Evolutionary conservation across 805 yeast species (phyloP).

Genomic region (Candida suzukii): DNA sequence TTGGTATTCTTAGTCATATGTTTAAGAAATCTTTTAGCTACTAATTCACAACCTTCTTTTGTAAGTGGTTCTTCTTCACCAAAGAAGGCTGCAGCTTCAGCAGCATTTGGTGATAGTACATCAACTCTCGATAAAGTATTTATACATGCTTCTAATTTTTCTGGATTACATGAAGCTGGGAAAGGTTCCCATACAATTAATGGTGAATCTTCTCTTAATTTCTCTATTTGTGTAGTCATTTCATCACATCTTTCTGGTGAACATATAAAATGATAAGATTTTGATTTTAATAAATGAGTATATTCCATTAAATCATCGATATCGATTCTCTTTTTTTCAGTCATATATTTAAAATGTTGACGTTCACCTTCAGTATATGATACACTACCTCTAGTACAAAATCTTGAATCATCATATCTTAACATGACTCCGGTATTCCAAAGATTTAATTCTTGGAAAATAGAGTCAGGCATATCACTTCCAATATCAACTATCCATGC

Average conservation of each 20-base stretch:
- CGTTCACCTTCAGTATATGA: slow-evolving; percentile 57
- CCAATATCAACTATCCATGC: slow-evolving; percentile 79
- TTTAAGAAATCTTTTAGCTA: slow-evolving; percentile 35
- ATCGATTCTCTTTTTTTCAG: slow-evolving; percentile 55
- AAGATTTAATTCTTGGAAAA: slow-evolving; percentile 35
- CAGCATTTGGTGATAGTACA: slow-evolving; percentile 76
- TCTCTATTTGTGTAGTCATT: slow-evolving; percentile 31
- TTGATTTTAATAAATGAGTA: slow-evolving; percentile 30
- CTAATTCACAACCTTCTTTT: slow-evolving; percentile 30
- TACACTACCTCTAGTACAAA: slow-evolving; percentile 81
- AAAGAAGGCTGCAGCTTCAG: slow-evolving; percentile 68
- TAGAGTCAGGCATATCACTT: slow-evolving; percentile 55
- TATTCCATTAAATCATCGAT: slow-evolving; percentile 43
- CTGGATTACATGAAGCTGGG: slow-evolving; percentile 64
- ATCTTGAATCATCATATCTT: slow-evolving; percentile 43
- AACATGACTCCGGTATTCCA: slow-evolving; percentile 62
- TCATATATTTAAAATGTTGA: slow-evolving; percentile 51
- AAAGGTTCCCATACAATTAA: slow-evolving; percentile 77
- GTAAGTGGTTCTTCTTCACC: slow-evolving; percentile 39
- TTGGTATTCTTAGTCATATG: slow-evolving; percentile 29
- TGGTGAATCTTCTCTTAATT: slow-evolving; percentile 22
- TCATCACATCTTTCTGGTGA: slow-evolving; percentile 54
- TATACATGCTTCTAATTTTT: slow-evolving; percentile 32
- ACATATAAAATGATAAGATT: slow-evolving; percentile 66
- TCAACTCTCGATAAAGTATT: slow-evolving; percentile 39